A percentile compares a stretch with the other conserved stretches of the same genome.
Evolutionary conservation across 345 rosid species (phyloP).

Genomic region (Draba incana): DNA sequence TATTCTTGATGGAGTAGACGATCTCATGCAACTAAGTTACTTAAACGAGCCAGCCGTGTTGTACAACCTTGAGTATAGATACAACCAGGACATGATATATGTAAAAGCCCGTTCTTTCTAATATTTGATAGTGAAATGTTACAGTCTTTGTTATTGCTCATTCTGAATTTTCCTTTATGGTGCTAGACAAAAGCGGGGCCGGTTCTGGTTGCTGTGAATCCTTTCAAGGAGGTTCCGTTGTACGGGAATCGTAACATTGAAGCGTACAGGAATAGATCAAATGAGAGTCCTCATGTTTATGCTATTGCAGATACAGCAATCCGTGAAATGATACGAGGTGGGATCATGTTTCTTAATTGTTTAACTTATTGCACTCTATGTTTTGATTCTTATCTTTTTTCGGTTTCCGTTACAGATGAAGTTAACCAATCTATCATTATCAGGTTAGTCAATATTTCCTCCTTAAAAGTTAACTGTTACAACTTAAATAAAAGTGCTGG

Average conservation of each 20-base stretch:
- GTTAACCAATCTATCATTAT: slow-evolving; percentile 98
- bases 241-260: slow-evolving; percentile 59
- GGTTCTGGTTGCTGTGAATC: slow-evolving; percentile 83
- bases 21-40: slow-evolving; percentile 90
- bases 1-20: slow-evolving; percentile 81
- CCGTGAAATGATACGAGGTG: slow-evolving; percentile 91
- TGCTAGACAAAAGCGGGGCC: slow-evolving; percentile 89
- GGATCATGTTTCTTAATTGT: slow-evolving; percentile 25
- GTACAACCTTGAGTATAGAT: slow-evolving; percentile 82
- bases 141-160: slow-evolving; percentile 4
- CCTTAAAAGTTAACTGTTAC: slow-evolving; percentile 13
- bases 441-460: slow-evolving; percentile 60
- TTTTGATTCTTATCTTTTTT: slow-evolving; percentile 30
- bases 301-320: slow-evolving; percentile 76
- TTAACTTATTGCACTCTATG: slow-evolving; percentile 3
- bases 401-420: slow-evolving; percentile 70
- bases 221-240: slow-evolving; percentile 67
- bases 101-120: slow-evolving; percentile 35
- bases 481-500: too few species aligned
- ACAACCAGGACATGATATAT: slow-evolving; percentile 72
- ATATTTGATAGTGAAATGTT: not conserved
- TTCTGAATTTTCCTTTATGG: slow-evolving; percentile 30
- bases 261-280: slow-evolving; percentile 57
- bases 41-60: slow-evolving; percentile 91
- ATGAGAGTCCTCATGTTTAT: slow-evolving; percentile 77